Evolutionary conservation across 2,329 filamentous ascomycete genomes (phyloP).

Genomic region (Paraphaeosphaeria sporulosa): DNA sequence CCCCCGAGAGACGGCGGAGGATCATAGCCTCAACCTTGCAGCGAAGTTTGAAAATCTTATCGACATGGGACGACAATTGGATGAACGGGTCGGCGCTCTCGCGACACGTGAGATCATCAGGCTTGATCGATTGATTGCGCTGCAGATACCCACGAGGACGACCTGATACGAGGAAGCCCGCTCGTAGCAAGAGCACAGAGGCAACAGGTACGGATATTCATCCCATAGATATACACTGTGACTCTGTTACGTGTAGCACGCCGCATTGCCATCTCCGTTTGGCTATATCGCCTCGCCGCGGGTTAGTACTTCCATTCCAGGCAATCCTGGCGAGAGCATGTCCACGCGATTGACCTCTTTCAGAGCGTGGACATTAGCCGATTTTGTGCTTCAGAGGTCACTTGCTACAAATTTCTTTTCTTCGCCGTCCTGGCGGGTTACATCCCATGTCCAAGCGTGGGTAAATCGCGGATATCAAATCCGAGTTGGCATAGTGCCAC

Average conservation of each 20-base stretch:
- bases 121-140: neutral
- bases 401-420: conserved; percentile 24
- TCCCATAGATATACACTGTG: neutral
- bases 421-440: conserved; percentile 25
- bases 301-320: neutral
- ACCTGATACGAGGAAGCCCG: neutral
- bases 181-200: neutral
- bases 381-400: conserved; percentile 15
- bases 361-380: conserved; percentile 5
- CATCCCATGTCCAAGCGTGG: conserved; percentile 21
- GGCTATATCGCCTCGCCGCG: conserved; percentile 1
- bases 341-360: neutral
- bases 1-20: conserved; percentile 21
- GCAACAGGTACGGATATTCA: neutral
- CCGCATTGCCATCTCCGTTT: neutral
- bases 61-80: conserved; percentile 5
- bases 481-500: neutral
- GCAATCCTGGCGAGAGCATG: neutral
- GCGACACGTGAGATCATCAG: conserved; percentile 3
- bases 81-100: neutral
- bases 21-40: conserved; percentile 9
- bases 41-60: neutral
- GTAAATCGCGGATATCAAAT: conserved; percentile 2
- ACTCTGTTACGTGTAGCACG: conserved; percentile 5
- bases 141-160: neutral